A percentile compares a stretch with the other conserved stretches of the same genome.
phyloP scores from a whole-genome alignment of 495 filamentous ascomycete species.

The Tuber calosporum region DNA sequence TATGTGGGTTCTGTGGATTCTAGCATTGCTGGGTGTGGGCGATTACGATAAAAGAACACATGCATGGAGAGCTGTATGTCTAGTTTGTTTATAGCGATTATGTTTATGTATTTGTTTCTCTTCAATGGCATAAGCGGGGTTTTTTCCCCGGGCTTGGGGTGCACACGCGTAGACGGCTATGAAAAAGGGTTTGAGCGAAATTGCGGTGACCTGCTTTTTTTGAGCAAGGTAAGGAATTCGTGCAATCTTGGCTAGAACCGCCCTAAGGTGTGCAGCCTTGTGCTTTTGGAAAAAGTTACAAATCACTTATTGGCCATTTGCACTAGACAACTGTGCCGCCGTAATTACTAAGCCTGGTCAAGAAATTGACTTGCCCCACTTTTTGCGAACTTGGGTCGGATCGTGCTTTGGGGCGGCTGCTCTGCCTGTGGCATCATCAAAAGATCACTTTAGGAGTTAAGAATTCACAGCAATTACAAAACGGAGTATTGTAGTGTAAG shows the following conservation, averaged over 20 bases:
- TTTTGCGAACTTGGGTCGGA: background rate
- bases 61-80: slow-evolving; percentile 15
- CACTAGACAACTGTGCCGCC: background rate
- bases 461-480: no score
- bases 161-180: background rate
- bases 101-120: slow-evolving; percentile 9
- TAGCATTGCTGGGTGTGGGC: slow-evolving; percentile 23
- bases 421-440: slow-evolving; percentile 10
- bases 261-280: background rate
- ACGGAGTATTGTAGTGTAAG: background rate
- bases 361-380: background rate
- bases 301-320: background rate
- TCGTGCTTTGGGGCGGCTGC: background rate
- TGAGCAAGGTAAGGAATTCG: background rate
- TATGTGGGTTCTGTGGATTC: slow-evolving; percentile 17
- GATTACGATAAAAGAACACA: slow-evolving; percentile 29
- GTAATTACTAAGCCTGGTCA: background rate
- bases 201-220: background rate
- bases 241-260: background rate
- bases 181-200: background rate
- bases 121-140: slow-evolving; percentile 14
- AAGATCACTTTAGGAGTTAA: no score
- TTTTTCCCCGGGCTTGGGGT: slow-evolving; percentile 16
- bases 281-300: background rate
- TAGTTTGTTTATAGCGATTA: slow-evolving; percentile 5